Conservation (phyloP, 1,139 yeast species). For the Yamadazyma epiphylla region DNA sequence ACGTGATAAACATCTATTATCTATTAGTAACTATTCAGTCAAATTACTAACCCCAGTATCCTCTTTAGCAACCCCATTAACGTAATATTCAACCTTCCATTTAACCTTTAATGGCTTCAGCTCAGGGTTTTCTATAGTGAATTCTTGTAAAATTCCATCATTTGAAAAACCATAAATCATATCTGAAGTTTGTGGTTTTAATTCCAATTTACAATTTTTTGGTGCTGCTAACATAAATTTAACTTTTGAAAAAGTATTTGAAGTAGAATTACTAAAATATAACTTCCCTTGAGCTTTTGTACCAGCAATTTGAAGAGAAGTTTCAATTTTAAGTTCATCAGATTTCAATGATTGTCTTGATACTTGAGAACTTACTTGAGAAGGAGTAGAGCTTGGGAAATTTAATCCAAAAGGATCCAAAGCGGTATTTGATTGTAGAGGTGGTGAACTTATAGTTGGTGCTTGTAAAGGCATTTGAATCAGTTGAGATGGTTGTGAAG, state of each 20-base stretch:
- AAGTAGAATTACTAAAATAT: conserved; percentile 39
- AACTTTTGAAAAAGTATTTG: conserved; percentile 35
- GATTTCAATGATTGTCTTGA: conserved; percentile 28
- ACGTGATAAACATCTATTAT: too few relatives aligned
- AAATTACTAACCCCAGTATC: conserved; percentile 54
- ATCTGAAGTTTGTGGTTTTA: conserved; percentile 69
- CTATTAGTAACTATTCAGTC: too few relatives aligned
- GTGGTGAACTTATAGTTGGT: conserved; percentile 32
- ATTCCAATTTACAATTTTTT: conserved; percentile 57
- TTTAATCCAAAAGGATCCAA: conserved; percentile 53
- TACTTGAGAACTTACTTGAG: conserved; percentile 20
- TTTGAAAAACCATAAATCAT: conserved; percentile 46
- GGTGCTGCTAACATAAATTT: conserved; percentile 83
- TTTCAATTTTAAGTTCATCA: conserved; percentile 48
- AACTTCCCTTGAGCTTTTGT: conserved; percentile 36
- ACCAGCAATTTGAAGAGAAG: conserved; percentile 15
- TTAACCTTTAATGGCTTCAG: conserved; percentile 61
- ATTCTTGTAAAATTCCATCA: conserved; percentile 58
- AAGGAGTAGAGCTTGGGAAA: conserved; percentile 40
- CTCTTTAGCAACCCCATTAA: conserved; percentile 45
- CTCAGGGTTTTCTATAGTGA: conserved; percentile 52
- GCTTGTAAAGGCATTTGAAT: conserved; percentile 27
- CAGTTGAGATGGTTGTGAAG: conserved; percentile 5
- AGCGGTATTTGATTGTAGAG: conserved; percentile 39
- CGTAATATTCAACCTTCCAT: conserved; percentile 68